Percentiles rank a stretch among this genome's conserved stretches.
These are phyloP conservation scores for Trichosanthes truncata DNA, from an alignment of 306 rosid genomes.

Conservation along the genomic window DNA sequence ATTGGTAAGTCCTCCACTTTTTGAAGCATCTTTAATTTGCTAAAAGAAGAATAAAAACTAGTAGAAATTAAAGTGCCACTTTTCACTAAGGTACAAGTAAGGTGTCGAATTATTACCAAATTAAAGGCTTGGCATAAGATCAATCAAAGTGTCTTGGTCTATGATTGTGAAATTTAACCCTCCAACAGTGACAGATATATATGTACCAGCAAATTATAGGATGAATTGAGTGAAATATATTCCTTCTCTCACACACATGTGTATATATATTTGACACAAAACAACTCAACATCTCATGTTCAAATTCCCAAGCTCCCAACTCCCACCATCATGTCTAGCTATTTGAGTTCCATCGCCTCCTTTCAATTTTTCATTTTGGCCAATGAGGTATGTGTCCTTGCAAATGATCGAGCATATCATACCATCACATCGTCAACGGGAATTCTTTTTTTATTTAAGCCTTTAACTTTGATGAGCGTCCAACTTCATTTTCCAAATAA, in stretches of 20 bases:
- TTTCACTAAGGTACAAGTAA: background rate
- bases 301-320: background rate
- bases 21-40: background rate
- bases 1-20: background rate
- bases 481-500: background rate
- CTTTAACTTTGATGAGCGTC: background rate
- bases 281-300: background rate
- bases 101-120: background rate
- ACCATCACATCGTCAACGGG: background rate
- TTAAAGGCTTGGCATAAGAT: background rate
- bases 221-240: background rate
- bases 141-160: background rate
- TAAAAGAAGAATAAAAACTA: background rate
- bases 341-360: background rate
- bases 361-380: background rate
- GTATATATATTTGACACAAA: background rate
- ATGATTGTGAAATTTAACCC: constrained; percentile 10
- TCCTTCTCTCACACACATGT: background rate
- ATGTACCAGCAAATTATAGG: background rate
- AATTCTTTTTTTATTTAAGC: background rate
- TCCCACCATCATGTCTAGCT: background rate
- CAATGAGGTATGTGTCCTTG: background rate
- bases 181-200: background rate
- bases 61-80: background rate
- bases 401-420: background rate